phyloP scores from a whole-genome alignment of 352 stramenopile species.

The Globisporangium nodosum region DNA sequence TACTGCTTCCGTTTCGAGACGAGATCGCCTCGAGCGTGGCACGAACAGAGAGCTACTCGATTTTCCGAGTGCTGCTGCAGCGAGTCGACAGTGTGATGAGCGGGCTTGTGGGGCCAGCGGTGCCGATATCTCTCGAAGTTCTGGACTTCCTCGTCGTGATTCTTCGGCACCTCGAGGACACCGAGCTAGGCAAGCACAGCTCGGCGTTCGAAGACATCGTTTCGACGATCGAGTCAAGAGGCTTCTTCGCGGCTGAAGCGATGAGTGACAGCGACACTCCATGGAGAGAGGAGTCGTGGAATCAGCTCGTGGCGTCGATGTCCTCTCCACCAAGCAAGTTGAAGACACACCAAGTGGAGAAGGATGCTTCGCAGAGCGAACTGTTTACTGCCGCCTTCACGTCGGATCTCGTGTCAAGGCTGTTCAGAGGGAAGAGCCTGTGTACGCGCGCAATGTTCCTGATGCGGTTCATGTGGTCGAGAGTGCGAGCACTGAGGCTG shows the following conservation, averaged over 20 bases:
- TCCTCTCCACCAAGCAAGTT: constrained; percentile 20
- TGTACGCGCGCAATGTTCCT: constrained; percentile 30
- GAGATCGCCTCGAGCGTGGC: constrained; percentile 24
- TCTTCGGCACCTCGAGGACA: constrained; percentile 41
- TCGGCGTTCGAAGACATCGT: constrained; percentile 32
- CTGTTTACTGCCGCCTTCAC: constrained; percentile 5
- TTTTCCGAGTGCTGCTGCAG: constrained; percentile 38
- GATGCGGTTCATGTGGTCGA: constrained; percentile 43
- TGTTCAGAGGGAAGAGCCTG: constrained; percentile 20
- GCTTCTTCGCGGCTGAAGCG: constrained; percentile 12
- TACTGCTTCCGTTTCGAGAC: constrained; percentile 45
- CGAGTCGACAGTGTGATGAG: constrained; percentile 41
- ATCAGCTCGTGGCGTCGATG: constrained; percentile 18
- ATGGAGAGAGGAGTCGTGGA: not conserved
- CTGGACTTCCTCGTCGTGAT: constrained; percentile 41
- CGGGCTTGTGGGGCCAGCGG: constrained; percentile 23
- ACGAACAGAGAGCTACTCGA: constrained; percentile 31
- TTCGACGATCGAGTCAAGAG: constrained; percentile 29
- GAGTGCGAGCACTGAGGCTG: constrained; percentile 25
- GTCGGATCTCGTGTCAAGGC: constrained; percentile 9
- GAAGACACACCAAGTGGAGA: constrained; percentile 6
- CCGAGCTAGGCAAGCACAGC: constrained; percentile 40
- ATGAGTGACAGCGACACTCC: not conserved
- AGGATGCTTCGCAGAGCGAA: not conserved
- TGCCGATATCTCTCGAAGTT: constrained; percentile 17